Evolutionary conservation across 352 stramenopile genomes (phyloP).

Genomic region (Hyaloperonospora brassicae): DNA sequence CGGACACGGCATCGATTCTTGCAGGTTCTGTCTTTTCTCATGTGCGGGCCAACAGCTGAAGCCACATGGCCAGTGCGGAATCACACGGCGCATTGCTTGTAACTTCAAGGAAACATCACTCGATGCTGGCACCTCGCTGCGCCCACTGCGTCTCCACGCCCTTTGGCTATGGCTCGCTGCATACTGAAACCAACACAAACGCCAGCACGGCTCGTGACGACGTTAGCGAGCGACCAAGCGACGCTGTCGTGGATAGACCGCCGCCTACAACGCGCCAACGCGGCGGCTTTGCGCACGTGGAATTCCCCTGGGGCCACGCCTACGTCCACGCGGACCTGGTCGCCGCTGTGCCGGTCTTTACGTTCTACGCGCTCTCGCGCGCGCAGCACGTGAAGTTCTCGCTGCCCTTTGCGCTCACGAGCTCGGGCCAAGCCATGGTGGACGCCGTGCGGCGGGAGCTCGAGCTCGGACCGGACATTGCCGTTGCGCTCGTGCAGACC

Average conservation of each 20-base stretch:
- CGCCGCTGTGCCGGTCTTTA: slow-evolving; percentile 54
- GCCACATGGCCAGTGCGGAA: no score
- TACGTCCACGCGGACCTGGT: slow-evolving; percentile 58
- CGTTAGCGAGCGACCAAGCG: not conserved
- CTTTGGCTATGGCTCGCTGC: slow-evolving; percentile 59
- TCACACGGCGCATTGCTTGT: not conserved
- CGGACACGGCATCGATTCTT: slow-evolving; percentile 1
- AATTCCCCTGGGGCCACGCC: slow-evolving; percentile 69
- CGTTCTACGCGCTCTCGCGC: slow-evolving; percentile 64
- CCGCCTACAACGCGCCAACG: slow-evolving; percentile 8
- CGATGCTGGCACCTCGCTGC: not conserved
- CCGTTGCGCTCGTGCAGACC: slow-evolving; percentile 62
- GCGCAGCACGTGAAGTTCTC: slow-evolving; percentile 62
- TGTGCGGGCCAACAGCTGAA: no score
- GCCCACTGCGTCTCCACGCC: slow-evolving; percentile 44
- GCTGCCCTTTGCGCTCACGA: slow-evolving; percentile 50
- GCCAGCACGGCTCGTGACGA: no score
- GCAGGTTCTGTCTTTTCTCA: slow-evolving; percentile 1
- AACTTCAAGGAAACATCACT: slow-evolving; percentile 24
- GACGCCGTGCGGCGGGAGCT: slow-evolving; percentile 46
- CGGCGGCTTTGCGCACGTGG: slow-evolving; percentile 45
- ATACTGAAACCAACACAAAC: slow-evolving; percentile 4
- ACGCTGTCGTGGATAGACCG: slow-evolving; percentile 9
- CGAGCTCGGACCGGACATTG: slow-evolving; percentile 40
- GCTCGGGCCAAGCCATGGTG: slow-evolving; percentile 42